Evolutionary conservation across 2,329 filamentous ascomycete genomes (phyloP).

Genomic region (Aureobasidium leucospermi): DNA sequence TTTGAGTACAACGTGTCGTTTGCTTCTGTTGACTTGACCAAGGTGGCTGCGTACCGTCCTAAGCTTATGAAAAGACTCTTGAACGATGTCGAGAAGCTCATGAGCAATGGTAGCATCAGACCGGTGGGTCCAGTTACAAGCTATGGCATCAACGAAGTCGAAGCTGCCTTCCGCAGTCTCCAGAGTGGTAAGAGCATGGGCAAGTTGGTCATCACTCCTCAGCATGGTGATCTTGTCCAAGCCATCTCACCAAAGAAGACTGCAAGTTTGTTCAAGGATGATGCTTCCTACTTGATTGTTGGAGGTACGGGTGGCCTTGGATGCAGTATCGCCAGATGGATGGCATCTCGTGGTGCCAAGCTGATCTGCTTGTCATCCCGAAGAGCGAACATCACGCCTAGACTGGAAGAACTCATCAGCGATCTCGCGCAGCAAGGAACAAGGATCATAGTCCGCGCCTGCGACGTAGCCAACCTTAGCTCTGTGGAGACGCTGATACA

Average conservation of each 20-base stretch:
- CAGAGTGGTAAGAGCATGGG: slow-evolving; percentile 20
- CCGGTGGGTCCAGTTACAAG: slow-evolving; percentile 16
- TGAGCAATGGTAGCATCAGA: slow-evolving; percentile 11
- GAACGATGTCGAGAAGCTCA: slow-evolving; percentile 17
- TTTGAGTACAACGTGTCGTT: slow-evolving; percentile 22
- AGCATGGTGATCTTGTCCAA: background rate
- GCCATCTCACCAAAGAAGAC: background rate
- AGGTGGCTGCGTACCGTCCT: slow-evolving; percentile 14
- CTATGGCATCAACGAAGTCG: slow-evolving; percentile 16
- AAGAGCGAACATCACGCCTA: background rate
- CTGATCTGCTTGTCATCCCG: slow-evolving; percentile 14
- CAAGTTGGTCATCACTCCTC: slow-evolving; percentile 18
- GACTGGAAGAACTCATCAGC: background rate
- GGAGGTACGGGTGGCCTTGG: slow-evolving; percentile 23
- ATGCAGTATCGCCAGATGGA: slow-evolving; percentile 15
- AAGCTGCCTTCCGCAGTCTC: slow-evolving; percentile 13
- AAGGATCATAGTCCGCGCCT: background rate
- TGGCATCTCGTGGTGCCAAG: slow-evolving; percentile 17
- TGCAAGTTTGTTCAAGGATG: background rate
- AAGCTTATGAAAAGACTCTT: slow-evolving; percentile 17
- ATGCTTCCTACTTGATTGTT: slow-evolving; percentile 18
- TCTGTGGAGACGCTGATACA: background rate
- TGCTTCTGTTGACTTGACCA: slow-evolving; percentile 11
- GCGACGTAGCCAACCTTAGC: background rate
- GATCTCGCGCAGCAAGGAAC: background rate